Evolutionary conservation across 495 filamentous ascomycete genomes (phyloP).

Genomic region (Lophium mytilinum): DNA sequence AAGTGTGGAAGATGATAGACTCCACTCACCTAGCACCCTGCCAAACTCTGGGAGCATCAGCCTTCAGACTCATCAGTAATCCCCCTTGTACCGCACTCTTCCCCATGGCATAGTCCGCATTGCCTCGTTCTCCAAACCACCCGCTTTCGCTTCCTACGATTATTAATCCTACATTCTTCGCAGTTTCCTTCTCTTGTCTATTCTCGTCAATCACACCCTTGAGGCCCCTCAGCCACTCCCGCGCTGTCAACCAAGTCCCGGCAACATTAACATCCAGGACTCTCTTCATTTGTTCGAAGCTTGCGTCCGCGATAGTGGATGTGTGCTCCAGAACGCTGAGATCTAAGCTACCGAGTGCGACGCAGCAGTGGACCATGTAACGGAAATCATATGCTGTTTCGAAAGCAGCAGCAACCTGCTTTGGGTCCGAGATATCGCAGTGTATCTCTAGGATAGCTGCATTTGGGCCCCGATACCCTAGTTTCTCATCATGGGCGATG

Average conservation of each 20-base stretch:
- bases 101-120: constrained; percentile 35
- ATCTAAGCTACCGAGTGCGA: constrained; percentile 38
- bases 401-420: constrained; percentile 28
- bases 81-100: constrained; percentile 39
- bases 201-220: no score
- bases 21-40: constrained; percentile 15
- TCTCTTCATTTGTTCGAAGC: constrained; percentile 29
- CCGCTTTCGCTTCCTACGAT: constrained; percentile 40
- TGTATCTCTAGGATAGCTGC: constrained; percentile 2
- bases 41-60: constrained; percentile 32
- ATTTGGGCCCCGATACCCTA: not conserved
- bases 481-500: constrained; percentile 16
- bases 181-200: constrained; percentile 8
- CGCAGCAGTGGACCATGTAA: constrained; percentile 33
- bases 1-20: not conserved
- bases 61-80: constrained; percentile 33
- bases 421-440: constrained; percentile 33
- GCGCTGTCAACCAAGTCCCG: constrained; percentile 38
- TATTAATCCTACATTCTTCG: constrained; percentile 33
- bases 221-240: constrained; percentile 29
- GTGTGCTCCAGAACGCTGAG: constrained; percentile 33
- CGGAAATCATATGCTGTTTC: constrained; percentile 20
- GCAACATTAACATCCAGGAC: constrained; percentile 37
- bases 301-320: constrained; percentile 32
- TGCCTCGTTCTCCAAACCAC: constrained; percentile 36